Conservation (phyloP, 2,329 filamentous ascomycete genomes). For the Paracorniculantispora psalliotae region DNA sequence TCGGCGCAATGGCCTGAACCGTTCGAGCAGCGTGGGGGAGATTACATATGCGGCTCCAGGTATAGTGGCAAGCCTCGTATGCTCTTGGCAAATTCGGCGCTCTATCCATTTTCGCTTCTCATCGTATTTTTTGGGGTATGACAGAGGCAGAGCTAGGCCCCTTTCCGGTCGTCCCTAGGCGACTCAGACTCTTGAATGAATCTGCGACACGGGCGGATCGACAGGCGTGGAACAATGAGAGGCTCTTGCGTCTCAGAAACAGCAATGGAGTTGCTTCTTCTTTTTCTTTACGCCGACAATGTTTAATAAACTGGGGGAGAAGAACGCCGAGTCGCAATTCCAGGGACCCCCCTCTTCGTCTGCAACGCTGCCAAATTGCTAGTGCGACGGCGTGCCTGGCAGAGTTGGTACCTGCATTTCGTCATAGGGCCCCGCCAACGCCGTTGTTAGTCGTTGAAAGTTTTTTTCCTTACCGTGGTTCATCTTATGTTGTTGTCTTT, state of each 20-base stretch:
- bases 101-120: background rate
- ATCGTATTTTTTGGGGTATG: background rate
- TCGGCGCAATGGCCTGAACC: too few relatives aligned
- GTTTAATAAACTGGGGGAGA: background rate
- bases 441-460: slow-evolving; percentile 1
- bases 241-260: background rate
- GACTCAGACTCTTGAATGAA: background rate
- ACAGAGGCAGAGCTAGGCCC: too few relatives aligned
- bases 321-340: background rate
- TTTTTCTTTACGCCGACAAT: background rate
- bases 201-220: background rate
- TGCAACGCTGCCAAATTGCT: background rate
- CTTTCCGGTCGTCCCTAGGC: background rate
- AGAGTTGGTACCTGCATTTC: slow-evolving; percentile 6
- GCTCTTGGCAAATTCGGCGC: background rate
- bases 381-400: background rate
- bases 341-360: background rate
- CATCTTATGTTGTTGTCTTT: background rate
- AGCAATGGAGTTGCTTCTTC: background rate
- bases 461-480: background rate
- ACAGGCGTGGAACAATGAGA: background rate
- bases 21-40: background rate
- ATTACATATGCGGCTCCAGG: background rate
- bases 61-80: background rate
- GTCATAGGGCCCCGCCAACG: background rate